phyloP scores from a whole-genome alignment of 768 basidiomycete genomes.

The Phylloporus rhodoxanthus region DNA sequence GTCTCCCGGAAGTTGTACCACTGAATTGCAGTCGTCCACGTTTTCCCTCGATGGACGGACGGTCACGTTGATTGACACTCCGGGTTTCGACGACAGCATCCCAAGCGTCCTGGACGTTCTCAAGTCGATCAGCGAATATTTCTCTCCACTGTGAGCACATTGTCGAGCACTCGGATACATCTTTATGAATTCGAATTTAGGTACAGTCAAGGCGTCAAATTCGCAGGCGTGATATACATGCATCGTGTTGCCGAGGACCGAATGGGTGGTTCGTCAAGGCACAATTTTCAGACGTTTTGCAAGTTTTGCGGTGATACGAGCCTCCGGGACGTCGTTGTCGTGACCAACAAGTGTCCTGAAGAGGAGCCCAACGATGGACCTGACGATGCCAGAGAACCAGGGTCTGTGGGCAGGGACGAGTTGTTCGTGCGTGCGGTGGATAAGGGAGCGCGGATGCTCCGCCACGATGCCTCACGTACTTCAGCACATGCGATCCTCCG shows the following conservation, averaged over 20 bases:
- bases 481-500: conserved; percentile 44
- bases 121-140: conserved; percentile 37
- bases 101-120: conserved; percentile 42
- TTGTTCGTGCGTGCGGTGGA: conserved; percentile 45
- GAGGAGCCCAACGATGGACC: conserved; percentile 28
- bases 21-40: conserved; percentile 35
- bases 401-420: conserved; percentile 29
- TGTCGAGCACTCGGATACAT: not conserved
- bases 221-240: conserved; percentile 47
- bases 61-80: conserved; percentile 51
- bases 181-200: conserved; percentile 1
- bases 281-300: conserved; percentile 42
- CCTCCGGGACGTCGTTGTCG: conserved; percentile 43
- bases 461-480: conserved; percentile 35
- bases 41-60: conserved; percentile 39
- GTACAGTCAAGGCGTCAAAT: conserved; percentile 25
- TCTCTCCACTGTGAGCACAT: conserved; percentile 19
- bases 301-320: conserved; percentile 45
- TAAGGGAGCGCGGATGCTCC: conserved; percentile 38
- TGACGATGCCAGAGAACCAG: conserved; percentile 34
- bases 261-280: conserved; percentile 38
- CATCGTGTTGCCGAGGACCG: conserved; percentile 42
- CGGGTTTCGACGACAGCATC: conserved; percentile 51
- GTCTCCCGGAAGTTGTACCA: conserved; percentile 40
- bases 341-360: conserved; percentile 42